Conservation (phyloP, 352 stramenopile genomes). For the Pythium rhizo-oryzae region DNA sequence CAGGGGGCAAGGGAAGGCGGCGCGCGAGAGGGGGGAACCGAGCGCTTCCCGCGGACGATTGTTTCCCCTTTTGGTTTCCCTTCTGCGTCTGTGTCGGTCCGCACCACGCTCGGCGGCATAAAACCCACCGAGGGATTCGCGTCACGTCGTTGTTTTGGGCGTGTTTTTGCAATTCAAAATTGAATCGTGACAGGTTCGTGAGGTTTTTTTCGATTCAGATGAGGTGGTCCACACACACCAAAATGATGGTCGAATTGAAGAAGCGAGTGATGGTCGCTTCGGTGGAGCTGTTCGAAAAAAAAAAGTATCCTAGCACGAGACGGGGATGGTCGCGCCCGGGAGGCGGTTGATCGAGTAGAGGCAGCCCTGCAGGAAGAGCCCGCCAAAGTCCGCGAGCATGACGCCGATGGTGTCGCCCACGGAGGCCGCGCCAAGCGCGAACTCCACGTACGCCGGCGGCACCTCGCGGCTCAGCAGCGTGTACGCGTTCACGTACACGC, state of each 20-base stretch:
- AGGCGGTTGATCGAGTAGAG: constrained; percentile 88
- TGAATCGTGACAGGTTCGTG: constrained; percentile 24
- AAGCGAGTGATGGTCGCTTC: constrained; percentile 17
- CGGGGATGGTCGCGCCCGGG: constrained; percentile 57
- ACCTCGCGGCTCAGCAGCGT: constrained; percentile 88
- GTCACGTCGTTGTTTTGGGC: not conserved
- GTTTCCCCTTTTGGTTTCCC: not conserved
- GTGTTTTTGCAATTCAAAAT: constrained; percentile 29
- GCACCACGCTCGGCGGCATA: constrained; percentile 18
- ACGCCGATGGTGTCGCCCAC: constrained; percentile 90
- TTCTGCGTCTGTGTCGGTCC: constrained; percentile 27
- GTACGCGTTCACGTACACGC: constrained; percentile 93
- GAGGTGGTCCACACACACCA: constrained; percentile 23
- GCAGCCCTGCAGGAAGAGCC: constrained; percentile 91
- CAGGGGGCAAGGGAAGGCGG: not conserved
- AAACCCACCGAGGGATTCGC: constrained; percentile 23
- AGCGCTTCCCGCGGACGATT: not conserved
- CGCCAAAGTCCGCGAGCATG: constrained; percentile 87
- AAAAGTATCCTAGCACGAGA: constrained; percentile 45
- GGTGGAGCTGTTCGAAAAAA: not conserved
- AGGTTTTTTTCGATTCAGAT: constrained; percentile 8
- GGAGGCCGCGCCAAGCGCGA: constrained; percentile 88
- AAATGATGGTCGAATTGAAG: constrained; percentile 15
- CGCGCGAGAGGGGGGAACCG: not conserved
- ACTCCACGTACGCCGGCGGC: constrained; percentile 67